A percentile compares a stretch with the other conserved stretches of the same genome.
These are phyloP conservation scores for Epichloe gansuensis DNA, from an alignment of 2,329 filamentous ascomycete species.

Conservation along the genomic window DNA sequence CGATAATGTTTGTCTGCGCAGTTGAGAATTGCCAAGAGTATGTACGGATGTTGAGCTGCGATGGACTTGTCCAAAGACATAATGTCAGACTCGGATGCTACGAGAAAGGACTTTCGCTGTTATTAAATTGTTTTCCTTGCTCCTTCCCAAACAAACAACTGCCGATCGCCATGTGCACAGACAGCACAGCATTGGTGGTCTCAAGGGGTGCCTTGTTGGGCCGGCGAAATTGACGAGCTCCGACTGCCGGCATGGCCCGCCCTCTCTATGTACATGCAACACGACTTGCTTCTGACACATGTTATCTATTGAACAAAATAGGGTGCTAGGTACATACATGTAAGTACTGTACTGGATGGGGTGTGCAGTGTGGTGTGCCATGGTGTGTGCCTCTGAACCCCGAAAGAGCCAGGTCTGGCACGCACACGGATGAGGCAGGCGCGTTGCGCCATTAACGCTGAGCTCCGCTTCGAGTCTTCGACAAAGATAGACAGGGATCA, in stretches of 20 bases:
- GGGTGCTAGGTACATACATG: no score
- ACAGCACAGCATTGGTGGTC: background rate
- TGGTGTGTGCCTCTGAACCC: no score
- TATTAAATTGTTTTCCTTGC: background rate
- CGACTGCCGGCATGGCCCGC: background rate
- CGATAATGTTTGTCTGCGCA: no score
- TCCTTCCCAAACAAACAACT: background rate
- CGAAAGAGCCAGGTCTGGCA: no score
- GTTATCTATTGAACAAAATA: no score
- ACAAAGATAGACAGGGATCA: conserved; percentile 1
- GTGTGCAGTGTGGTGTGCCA: no score
- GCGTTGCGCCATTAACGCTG: background rate
- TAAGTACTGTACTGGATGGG: no score
- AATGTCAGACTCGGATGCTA: background rate
- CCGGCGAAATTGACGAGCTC: background rate
- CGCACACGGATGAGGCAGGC: no score
- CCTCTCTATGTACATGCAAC: no score
- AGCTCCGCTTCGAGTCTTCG: background rate
- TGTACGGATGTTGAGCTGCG: background rate
- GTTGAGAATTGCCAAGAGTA: no score
- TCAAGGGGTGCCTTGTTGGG: no score
- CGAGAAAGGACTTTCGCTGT: background rate
- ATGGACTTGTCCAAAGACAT: background rate
- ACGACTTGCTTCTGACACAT: no score
- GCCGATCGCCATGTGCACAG: background rate